A percentile compares a stretch with the other conserved stretches of the same genome.
Evolutionary conservation across 306 rosid species (phyloP).

Genomic region (Fragaria nilgerrensis): DNA sequence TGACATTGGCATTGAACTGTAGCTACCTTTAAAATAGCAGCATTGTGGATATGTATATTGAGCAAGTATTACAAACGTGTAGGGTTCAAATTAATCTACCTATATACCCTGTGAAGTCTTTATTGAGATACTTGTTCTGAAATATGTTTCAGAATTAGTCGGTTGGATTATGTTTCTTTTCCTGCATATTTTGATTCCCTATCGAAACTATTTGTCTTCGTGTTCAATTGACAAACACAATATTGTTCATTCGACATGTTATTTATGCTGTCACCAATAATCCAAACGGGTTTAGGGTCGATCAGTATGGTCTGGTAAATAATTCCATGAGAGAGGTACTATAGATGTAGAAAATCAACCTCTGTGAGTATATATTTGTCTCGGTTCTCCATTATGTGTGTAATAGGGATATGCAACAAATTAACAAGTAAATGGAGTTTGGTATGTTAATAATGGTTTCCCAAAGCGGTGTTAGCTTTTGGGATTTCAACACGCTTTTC

Average conservation of each 20-base stretch:
- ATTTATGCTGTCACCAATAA: background rate
- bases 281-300: too few species aligned
- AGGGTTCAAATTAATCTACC: background rate
- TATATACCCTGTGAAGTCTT: background rate
- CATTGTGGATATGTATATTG: background rate
- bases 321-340: too few species aligned
- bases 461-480: background rate
- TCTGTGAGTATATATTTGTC: too few species aligned
- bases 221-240: background rate
- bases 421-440: background rate
- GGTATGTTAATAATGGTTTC: background rate
- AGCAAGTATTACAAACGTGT: background rate
- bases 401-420: background rate
- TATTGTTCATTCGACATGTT: background rate
- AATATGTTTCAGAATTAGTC: background rate
- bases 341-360: too few species aligned
- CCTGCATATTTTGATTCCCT: background rate
- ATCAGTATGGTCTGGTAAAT: background rate
- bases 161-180: background rate
- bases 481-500: background rate
- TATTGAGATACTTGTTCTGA: background rate
- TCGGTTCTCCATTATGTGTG: too few species aligned
- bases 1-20: background rate
- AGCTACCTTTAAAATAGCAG: background rate
- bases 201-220: background rate